phyloP scores from a whole-genome alignment of 1,139 yeast species.

The Taphrina deformans region DNA sequence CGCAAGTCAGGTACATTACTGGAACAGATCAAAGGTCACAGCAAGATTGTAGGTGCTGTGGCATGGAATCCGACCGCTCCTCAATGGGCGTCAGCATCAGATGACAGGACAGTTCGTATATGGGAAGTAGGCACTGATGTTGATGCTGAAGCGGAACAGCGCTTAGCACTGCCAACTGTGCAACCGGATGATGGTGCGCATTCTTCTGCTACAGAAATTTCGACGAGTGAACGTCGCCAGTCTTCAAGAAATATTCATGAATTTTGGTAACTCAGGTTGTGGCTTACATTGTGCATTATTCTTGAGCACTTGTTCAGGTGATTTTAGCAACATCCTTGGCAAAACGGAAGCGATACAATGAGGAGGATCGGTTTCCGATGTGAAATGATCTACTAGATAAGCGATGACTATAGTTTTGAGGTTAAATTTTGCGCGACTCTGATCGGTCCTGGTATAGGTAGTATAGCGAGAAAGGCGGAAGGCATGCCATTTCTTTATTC shows the following conservation, averaged over 20 bases:
- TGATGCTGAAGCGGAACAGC: not conserved
- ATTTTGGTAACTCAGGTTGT: not conserved
- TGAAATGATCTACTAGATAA: not conserved
- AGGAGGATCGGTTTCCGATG: not conserved
- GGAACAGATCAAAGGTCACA: conserved; percentile 65
- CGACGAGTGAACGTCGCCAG: not conserved
- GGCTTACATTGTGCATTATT: no score
- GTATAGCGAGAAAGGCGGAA: not conserved
- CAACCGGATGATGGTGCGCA: not conserved
- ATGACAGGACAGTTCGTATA: conserved; percentile 56
- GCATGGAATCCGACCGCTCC: conserved; percentile 63
- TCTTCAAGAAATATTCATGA: not conserved
- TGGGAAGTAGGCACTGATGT: conserved; percentile 9
- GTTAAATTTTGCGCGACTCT: not conserved
- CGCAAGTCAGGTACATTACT: conserved; percentile 69
- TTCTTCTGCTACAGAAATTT: not conserved
- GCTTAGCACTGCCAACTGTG: no score
- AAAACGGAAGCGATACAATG: not conserved
- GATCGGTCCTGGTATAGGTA: not conserved
- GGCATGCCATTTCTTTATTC: not conserved
- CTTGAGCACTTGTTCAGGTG: no score
- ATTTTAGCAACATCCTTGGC: not conserved
- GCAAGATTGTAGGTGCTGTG: conserved; percentile 68
- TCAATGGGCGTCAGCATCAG: conserved; percentile 81
- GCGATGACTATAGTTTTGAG: not conserved